Percentiles rank a stretch among this genome's conserved stretches.
phyloP scores from a whole-genome alignment of 1,139 yeast species.

The Diutina mesorugosa region DNA sequence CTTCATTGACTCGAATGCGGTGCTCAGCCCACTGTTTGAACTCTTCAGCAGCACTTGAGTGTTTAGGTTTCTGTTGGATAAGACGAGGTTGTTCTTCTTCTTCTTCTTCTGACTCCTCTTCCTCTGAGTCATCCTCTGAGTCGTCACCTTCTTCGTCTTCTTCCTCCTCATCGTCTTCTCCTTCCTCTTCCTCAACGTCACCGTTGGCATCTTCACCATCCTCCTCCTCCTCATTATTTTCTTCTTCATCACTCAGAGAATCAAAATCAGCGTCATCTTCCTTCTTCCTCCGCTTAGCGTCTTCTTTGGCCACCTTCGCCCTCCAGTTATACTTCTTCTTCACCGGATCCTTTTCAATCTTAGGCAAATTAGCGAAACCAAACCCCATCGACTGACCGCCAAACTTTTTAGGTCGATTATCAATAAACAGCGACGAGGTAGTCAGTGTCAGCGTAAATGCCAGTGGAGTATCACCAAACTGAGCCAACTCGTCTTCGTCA shows the following conservation, averaged over 20 bases:
- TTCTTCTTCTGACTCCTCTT: slow-evolving; percentile 9
- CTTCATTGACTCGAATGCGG: slow-evolving; percentile 46
- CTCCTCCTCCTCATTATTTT: slow-evolving; percentile 24
- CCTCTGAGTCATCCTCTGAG: slow-evolving; percentile 5
- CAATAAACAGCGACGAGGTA: slow-evolving; percentile 46
- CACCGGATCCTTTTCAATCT: slow-evolving; percentile 20
- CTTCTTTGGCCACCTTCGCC: slow-evolving; percentile 22
- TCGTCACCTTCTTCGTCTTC: slow-evolving; percentile 9
- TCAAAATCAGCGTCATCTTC: slow-evolving; percentile 31
- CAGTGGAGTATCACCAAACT: neutral
- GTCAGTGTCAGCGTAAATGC: slow-evolving; percentile 5
- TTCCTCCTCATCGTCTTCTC: slow-evolving; percentile 10
- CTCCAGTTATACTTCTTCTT: slow-evolving; percentile 36
- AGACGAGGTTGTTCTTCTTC: slow-evolving; percentile 18
- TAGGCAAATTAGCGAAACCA: slow-evolving; percentile 49
- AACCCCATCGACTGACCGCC: slow-evolving; percentile 57
- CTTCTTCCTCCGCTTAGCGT: slow-evolving; percentile 17
- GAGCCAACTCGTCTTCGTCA: slow-evolving; percentile 10
- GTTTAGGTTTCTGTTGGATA: slow-evolving; percentile 27
- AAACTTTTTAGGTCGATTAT: slow-evolving; percentile 52
- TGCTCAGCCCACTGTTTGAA: slow-evolving; percentile 52
- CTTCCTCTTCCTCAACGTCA: slow-evolving; percentile 9
- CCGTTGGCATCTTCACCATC: slow-evolving; percentile 8
- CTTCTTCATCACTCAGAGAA: slow-evolving; percentile 12
- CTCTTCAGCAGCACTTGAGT: slow-evolving; percentile 28